Conservation (phyloP, 352 stramenopile genomes). For the Phytophthora constricta region DNA sequence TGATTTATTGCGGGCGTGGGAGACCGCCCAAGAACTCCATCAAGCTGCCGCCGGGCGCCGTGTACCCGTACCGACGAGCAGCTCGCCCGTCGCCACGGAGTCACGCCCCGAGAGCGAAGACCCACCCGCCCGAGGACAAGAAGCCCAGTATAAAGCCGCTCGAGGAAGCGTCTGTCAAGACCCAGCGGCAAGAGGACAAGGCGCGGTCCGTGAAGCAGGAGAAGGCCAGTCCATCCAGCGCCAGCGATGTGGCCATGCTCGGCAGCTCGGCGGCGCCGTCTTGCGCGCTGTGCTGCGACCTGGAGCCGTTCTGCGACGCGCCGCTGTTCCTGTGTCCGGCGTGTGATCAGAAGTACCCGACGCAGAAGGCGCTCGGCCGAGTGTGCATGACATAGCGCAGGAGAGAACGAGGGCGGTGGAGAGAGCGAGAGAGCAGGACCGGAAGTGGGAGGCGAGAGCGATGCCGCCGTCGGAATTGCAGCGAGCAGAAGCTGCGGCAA, state of each 20-base stretch:
- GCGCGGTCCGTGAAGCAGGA: slow-evolving; percentile 32
- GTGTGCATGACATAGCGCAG: slow-evolving; percentile 56
- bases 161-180: slow-evolving; percentile 1
- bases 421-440: slow-evolving; percentile 9
- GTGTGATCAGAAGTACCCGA: slow-evolving; percentile 88
- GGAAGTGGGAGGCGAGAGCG: background rate
- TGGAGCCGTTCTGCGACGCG: slow-evolving; percentile 45
- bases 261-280: slow-evolving; percentile 49
- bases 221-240: slow-evolving; percentile 72
- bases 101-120: slow-evolving; percentile 28
- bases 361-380: slow-evolving; percentile 73
- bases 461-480: slow-evolving; percentile 8
- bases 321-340: slow-evolving; percentile 77
- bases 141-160: slow-evolving; percentile 15
- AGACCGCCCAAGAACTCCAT: slow-evolving; percentile 55
- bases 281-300: slow-evolving; percentile 77
- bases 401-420: slow-evolving; percentile 8
- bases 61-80: slow-evolving; percentile 16
- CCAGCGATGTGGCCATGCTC: slow-evolving; percentile 63
- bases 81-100: slow-evolving; percentile 37
- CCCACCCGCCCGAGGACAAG: slow-evolving; percentile 15
- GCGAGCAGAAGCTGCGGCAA: slow-evolving; percentile 14
- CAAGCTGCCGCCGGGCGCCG: slow-evolving; percentile 39
- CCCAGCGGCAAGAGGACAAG: slow-evolving; percentile 25
- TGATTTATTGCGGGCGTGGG: slow-evolving; percentile 50